Percentiles rank a stretch among this genome's conserved stretches.
Conservation (phyloP, 495 filamentous ascomycete genomes). For the Daldinia loculata region DNA sequence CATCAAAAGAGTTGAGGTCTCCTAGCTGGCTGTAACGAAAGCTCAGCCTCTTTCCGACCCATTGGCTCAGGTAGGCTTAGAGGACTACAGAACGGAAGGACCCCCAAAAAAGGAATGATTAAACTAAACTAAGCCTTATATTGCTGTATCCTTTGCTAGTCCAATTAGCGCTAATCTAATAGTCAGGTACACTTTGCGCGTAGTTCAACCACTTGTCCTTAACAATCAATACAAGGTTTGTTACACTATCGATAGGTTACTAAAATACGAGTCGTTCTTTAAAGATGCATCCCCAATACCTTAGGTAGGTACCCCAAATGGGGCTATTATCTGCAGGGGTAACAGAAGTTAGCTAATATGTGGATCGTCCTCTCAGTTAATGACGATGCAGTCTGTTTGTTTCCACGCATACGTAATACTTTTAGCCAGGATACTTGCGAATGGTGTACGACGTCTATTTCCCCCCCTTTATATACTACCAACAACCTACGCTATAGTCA, state of each 20-base stretch:
- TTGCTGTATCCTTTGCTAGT: constrained; percentile 23
- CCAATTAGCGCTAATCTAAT: constrained; percentile 21
- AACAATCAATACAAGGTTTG: constrained; percentile 20
- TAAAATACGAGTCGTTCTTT: constrained; percentile 6
- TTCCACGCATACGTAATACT: background rate
- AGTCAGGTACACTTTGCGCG: background rate
- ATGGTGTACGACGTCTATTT: no score
- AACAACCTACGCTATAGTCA: no score
- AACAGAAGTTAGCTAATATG: background rate
- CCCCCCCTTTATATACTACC: no score
- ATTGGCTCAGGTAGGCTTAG: constrained; percentile 9
- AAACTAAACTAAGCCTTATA: constrained; percentile 36
- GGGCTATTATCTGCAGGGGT: constrained; percentile 10
- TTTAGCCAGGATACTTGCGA: no score
- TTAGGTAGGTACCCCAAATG: background rate
- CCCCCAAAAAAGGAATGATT: constrained; percentile 2
- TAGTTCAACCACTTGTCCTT: constrained; percentile 1
- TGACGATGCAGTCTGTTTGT: background rate
- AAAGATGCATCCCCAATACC: background rate
- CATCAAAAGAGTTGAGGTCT: constrained; percentile 10
- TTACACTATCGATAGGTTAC: constrained; percentile 6
- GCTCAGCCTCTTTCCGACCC: constrained; percentile 35
- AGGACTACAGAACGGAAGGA: constrained; percentile 3
- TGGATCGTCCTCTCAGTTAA: background rate
- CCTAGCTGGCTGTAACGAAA: constrained; percentile 8